Evolutionary conservation across 129 eudicot genomes (phyloP).

Genomic region (Chrysanthemum seticuspe): DNA sequence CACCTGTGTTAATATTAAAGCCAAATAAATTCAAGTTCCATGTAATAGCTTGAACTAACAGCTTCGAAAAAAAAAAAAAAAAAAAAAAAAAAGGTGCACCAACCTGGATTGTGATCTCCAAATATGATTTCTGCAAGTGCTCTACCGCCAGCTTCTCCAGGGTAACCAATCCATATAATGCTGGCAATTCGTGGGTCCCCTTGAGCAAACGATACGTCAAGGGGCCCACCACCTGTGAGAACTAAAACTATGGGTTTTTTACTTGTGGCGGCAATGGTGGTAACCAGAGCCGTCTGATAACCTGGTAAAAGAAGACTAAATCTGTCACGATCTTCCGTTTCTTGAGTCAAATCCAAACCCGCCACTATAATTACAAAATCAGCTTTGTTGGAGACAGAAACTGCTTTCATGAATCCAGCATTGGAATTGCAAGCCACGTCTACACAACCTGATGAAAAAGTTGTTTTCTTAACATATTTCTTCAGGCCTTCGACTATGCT

Average conservation of each 20-base stretch:
- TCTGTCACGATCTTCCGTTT: constrained; percentile 89
- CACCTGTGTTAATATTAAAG: constrained; percentile 45
- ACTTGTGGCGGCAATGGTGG: constrained; percentile 53
- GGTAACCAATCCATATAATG: constrained; percentile 95
- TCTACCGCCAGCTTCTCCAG: constrained; percentile 87
- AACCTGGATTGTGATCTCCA: constrained; percentile 93
- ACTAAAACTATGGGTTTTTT: constrained; percentile 70
- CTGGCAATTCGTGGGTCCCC: constrained; percentile 56
- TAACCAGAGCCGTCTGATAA: constrained; percentile 58
- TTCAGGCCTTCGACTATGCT: constrained; percentile 66
- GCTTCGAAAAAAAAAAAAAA: neutral
- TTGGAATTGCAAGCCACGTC: constrained; percentile 69
- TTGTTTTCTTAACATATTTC: constrained; percentile 42
- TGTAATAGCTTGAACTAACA: neutral
- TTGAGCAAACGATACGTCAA: constrained; percentile 82
- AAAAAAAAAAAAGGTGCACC: no score
- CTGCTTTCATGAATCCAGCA: constrained; percentile 49
- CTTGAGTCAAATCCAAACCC: constrained; percentile 82
- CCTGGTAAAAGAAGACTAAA: constrained; percentile 92
- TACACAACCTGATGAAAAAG: constrained; percentile 59
- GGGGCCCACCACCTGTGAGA: constrained; percentile 88
- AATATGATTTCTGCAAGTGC: constrained; percentile 81
- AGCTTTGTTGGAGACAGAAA: constrained; percentile 59
- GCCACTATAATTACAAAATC: constrained; percentile 74
- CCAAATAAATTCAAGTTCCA: neutral